phyloP scores from a whole-genome alignment of 1,139 yeast genomes.

The Suhomyces terraborum region DNA sequence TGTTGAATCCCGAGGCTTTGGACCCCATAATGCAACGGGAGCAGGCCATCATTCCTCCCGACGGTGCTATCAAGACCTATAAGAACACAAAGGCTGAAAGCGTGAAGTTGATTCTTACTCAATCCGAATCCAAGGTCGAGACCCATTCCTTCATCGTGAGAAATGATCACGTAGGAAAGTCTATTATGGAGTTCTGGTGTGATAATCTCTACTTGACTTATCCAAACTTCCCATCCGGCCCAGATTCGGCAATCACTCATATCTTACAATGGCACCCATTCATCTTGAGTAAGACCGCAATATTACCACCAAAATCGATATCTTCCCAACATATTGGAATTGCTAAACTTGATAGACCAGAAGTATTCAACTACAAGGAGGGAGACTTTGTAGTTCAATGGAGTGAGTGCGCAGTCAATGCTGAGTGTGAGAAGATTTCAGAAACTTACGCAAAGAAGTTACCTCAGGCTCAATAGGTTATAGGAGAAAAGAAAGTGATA shows the following conservation, averaged over 20 bases:
- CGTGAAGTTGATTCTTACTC: constrained; percentile 65
- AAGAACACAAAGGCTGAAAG: constrained; percentile 55
- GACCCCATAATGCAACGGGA: constrained; percentile 62
- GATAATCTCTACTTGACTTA: constrained; percentile 70
- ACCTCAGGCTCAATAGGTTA: not conserved
- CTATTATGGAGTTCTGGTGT: constrained; percentile 73
- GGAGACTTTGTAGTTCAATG: constrained; percentile 70
- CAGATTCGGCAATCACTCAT: constrained; percentile 74
- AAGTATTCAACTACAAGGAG: constrained; percentile 44
- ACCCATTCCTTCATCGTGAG: constrained; percentile 68
- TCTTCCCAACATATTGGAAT: constrained; percentile 30
- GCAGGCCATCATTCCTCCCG: constrained; percentile 68
- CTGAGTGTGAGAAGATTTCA: constrained; percentile 54
- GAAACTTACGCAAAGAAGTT: constrained; percentile 31
- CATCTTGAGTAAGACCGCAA: constrained; percentile 66
- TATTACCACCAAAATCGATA: constrained; percentile 59
- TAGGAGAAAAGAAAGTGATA: not conserved
- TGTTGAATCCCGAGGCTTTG: constrained; percentile 58
- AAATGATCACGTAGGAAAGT: constrained; percentile 63
- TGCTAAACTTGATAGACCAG: constrained; percentile 15
- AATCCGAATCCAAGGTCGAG: constrained; percentile 59
- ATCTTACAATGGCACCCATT: constrained; percentile 93
- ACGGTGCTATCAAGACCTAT: constrained; percentile 71
- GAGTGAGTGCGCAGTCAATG: constrained; percentile 51
- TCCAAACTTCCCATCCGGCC: constrained; percentile 58